Evolutionary conservation across 2,329 filamentous ascomycete genomes (phyloP).

Genomic region (Pyricularia grisea): DNA sequence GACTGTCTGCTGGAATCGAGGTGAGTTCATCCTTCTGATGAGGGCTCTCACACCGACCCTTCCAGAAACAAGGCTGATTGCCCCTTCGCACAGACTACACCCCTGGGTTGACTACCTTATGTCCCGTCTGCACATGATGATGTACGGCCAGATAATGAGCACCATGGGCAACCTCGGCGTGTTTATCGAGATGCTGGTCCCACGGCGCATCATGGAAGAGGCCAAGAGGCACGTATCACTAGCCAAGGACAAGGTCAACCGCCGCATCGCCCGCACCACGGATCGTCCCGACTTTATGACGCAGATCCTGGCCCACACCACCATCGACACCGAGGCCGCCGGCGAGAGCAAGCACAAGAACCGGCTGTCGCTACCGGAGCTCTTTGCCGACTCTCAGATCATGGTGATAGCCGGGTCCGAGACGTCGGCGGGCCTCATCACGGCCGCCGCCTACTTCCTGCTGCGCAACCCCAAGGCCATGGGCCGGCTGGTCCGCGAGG

Average conservation of each 20-base stretch:
- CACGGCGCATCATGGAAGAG: background rate
- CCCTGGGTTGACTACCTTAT: constrained; percentile 11
- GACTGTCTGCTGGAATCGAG: constrained; percentile 8
- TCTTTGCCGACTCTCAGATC: constrained; percentile 1
- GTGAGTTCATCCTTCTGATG: background rate
- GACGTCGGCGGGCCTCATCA: constrained; percentile 33
- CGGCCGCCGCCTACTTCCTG: constrained; percentile 18
- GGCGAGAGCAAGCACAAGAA: constrained; percentile 5
- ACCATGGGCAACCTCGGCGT: constrained; percentile 1
- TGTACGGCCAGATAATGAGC: constrained; percentile 4
- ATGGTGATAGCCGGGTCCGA: constrained; percentile 30
- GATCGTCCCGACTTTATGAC: constrained; percentile 12
- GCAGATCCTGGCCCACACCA: constrained; percentile 9
- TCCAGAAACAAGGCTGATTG: too few species aligned
- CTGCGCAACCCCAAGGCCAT: constrained; percentile 14
- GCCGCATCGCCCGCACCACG: constrained; percentile 2
- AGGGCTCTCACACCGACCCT: too few species aligned
- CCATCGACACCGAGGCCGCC: background rate
- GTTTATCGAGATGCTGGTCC: constrained; percentile 4
- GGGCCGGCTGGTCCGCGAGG: constrained; percentile 14
- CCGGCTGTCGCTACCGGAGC: constrained; percentile 3
- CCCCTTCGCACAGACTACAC: constrained; percentile 5
- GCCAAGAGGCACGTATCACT: background rate
- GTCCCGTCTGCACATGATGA: background rate
- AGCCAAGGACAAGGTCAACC: constrained; percentile 2